phyloP scores from a whole-genome alignment of 768 basidiomycete genomes.

The Tricholoma terreum region DNA sequence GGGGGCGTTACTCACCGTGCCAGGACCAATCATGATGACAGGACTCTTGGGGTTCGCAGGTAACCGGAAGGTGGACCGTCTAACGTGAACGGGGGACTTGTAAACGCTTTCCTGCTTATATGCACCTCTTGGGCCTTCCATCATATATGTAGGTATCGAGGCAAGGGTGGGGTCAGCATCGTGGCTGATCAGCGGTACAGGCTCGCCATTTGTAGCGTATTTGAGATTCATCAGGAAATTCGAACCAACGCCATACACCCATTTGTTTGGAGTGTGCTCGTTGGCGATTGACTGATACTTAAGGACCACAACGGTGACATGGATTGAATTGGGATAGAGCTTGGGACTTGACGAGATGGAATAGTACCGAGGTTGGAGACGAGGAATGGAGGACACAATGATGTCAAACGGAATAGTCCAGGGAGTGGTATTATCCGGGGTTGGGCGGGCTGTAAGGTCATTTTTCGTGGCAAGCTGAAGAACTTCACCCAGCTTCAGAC shows the following conservation, averaged over 20 bases:
- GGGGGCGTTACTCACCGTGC: conserved; percentile 68
- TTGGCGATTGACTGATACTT: conserved; percentile 76
- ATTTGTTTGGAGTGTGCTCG: conserved; percentile 51
- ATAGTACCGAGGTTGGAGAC: conserved; percentile 96
- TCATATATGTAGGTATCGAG: conserved; percentile 67
- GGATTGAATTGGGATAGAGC: conserved; percentile 82
- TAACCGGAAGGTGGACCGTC: conserved; percentile 93
- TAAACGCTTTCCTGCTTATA: conserved; percentile 70
- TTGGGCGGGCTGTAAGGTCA: conserved; percentile 54
- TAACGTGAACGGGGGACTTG: conserved; percentile 91
- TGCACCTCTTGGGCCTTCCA: conserved; percentile 87
- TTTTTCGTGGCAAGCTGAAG: conserved; percentile 89
- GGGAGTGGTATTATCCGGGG: conserved; percentile 68
- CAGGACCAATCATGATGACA: conserved; percentile 98
- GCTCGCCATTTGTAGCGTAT: conserved; percentile 62
- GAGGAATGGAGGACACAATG: conserved; percentile 88
- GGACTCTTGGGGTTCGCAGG: conserved; percentile 98
- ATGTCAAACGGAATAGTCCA: conserved; percentile 98
- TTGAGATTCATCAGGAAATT: conserved; percentile 96
- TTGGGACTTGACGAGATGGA: conserved; percentile 99
- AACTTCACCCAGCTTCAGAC: conserved; percentile 90
- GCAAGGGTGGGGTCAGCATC: conserved; percentile 36
- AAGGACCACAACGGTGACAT: conserved; percentile 93
- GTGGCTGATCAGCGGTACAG: conserved; percentile 38
- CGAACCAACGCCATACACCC: conserved; percentile 87